phyloP scores from a whole-genome alignment of 257 asterid genomes.

The Linderniella brevidens region DNA sequence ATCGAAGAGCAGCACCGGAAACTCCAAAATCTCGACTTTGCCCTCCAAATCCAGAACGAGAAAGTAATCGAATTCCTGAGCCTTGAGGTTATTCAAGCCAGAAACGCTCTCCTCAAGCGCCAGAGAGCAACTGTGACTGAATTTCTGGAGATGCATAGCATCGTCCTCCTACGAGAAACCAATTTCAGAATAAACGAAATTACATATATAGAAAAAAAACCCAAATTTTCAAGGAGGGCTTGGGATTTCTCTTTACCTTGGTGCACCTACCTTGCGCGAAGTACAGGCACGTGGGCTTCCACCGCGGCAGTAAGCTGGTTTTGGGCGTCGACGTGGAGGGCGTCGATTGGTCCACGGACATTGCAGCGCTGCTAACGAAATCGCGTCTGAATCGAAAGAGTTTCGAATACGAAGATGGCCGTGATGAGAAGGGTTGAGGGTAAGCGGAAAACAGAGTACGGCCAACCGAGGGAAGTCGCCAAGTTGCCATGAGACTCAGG shows the following conservation, averaged over 20 bases:
- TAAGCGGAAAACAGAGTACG: too few relatives aligned
- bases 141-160: conserved; percentile 43
- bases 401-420: too few relatives aligned
- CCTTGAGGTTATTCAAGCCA: conserved; percentile 17
- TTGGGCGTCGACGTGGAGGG: conserved; percentile 14
- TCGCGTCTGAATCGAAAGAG: conserved; percentile 10
- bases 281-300: conserved; percentile 87
- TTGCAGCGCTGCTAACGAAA: conserved; percentile 15
- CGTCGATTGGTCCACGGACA: conserved; percentile 21
- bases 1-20: conserved; percentile 75
- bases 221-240: background rate
- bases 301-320: conserved; percentile 16
- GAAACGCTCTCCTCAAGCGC: conserved; percentile 19
- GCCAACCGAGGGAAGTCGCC: too few relatives aligned
- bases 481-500: too few relatives aligned
- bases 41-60: conserved; percentile 98
- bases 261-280: conserved; percentile 75
- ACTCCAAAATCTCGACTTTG: conserved; percentile 91
- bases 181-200: background rate
- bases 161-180: conserved; percentile 43
- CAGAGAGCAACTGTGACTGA: conserved; percentile 46
- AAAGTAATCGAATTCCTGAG: conserved; percentile 62
- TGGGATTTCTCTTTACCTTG: conserved; percentile 32
- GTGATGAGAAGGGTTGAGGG: too few relatives aligned
- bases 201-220: background rate